phyloP scores from a whole-genome alignment of 2,329 filamentous ascomycete species.

The Botryosphaeria dothidea region DNA sequence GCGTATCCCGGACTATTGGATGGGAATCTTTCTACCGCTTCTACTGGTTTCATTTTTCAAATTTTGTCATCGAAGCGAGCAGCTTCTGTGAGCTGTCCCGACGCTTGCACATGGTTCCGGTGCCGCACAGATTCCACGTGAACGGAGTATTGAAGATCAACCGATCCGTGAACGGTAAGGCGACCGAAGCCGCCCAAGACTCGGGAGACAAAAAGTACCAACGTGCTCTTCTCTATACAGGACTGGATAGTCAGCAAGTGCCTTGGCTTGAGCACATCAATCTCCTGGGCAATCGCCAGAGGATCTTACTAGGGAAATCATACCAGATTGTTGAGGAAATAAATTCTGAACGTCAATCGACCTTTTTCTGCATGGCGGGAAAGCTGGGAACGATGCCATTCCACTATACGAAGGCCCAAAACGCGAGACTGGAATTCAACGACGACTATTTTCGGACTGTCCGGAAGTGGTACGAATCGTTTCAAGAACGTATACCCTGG shows the following conservation, averaged over 20 bases:
- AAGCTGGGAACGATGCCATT: neutral
- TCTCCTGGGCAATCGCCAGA: neutral
- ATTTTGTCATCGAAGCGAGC: neutral
- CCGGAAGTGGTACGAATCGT: neutral
- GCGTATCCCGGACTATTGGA: neutral
- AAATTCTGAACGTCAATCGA: neutral
- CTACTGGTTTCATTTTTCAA: conserved; percentile 6
- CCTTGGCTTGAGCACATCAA: neutral
- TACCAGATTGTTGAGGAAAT: neutral
- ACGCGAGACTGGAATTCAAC: neutral
- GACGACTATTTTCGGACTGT: neutral
- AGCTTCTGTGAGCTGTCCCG: neutral
- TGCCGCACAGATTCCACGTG: neutral
- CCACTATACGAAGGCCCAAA: neutral
- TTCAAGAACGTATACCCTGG: neutral
- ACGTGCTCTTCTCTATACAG: neutral
- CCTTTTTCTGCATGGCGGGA: neutral
- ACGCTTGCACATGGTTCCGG: neutral
- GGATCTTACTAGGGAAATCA: neutral
- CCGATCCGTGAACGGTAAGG: neutral
- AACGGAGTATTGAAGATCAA: neutral
- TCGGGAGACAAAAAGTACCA: too few species aligned
- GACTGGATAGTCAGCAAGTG: neutral
- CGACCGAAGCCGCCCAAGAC: too few species aligned
- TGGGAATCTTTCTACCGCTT: neutral